phyloP scores from a whole-genome alignment of 2,329 filamentous ascomycete species.

The Orbilia ellipsospora region DNA sequence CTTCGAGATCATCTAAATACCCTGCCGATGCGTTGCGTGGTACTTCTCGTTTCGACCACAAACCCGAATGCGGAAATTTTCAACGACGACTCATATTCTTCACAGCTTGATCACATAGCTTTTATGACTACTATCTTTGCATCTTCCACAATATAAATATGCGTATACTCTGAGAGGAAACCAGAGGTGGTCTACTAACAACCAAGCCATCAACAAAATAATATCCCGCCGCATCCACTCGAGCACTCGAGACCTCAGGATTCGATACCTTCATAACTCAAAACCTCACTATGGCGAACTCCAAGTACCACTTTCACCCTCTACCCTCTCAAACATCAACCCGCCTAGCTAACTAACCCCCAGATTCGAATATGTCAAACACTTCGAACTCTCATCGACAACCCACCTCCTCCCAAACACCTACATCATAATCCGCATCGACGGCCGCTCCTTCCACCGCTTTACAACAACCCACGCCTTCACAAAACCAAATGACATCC shows the following conservation, averaged over 20 bases:
- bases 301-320: constrained; percentile 53
- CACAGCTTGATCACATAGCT: too few relatives aligned
- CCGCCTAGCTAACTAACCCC: constrained; percentile 25
- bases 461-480: constrained; percentile 86
- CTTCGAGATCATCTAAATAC: too few relatives aligned
- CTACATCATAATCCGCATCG: constrained; percentile 93
- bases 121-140: not conserved
- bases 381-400: constrained; percentile 77
- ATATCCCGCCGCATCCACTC: not conserved
- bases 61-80: constrained; percentile 45
- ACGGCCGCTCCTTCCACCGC: constrained; percentile 96
- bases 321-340: constrained; percentile 19
- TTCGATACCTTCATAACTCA: not conserved
- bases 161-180: not conserved
- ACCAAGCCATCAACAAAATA: not conserved
- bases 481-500: constrained; percentile 88
- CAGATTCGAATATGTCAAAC: constrained; percentile 93
- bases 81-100: constrained; percentile 45
- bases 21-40: constrained; percentile 26
- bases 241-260: not conserved
- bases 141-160: not conserved
- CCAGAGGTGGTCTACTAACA: not conserved
- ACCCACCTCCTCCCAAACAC: constrained; percentile 87
- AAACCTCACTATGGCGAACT: constrained; percentile 57
- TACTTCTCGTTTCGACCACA: constrained; percentile 21